These are phyloP conservation scores for Closterium sp. DNA, from an alignment of 139 green algal species.

Conservation along the genomic window DNA sequence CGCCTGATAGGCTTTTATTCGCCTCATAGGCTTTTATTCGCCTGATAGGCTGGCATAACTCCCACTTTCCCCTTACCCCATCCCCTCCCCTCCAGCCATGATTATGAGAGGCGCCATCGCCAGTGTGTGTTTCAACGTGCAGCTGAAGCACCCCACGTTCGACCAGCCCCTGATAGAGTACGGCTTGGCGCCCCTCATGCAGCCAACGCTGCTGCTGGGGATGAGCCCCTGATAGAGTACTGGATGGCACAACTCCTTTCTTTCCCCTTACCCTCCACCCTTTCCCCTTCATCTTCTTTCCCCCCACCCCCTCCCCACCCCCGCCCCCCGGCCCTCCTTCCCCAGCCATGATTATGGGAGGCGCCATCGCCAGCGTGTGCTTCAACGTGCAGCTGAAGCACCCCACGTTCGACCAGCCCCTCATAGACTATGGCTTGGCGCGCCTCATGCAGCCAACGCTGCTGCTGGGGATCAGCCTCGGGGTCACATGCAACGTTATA, in stretches of 20 bases:
- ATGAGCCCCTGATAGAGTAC: conserved; percentile 44
- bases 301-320: background rate
- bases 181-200: background rate
- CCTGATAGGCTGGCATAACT: too few relatives aligned
- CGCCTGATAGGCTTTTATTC: too few relatives aligned
- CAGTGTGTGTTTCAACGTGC: conserved; percentile 33
- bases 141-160: conserved; percentile 26
- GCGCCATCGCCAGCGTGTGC: conserved; percentile 14
- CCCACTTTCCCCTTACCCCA: background rate
- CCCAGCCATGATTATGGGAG: conserved; percentile 45
- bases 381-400: conserved; percentile 41
- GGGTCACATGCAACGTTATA: conserved; percentile 43
- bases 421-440: conserved; percentile 44
- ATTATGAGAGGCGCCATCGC: conserved; percentile 34
- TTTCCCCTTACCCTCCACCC: background rate
- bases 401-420: conserved; percentile 16
- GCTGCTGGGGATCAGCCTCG: conserved; percentile 45
- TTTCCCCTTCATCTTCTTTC: background rate
- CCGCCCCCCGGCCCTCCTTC: background rate
- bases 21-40: too few relatives aligned
- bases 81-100: conserved; percentile 15
- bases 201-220: too few relatives aligned
- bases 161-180: conserved; percentile 44
- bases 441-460: conserved; percentile 35
- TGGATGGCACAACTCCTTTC: background rate